Evolutionary conservation across 2,329 filamentous ascomycete species (phyloP).

Genomic region (Sporothrix curviconia): DNA sequence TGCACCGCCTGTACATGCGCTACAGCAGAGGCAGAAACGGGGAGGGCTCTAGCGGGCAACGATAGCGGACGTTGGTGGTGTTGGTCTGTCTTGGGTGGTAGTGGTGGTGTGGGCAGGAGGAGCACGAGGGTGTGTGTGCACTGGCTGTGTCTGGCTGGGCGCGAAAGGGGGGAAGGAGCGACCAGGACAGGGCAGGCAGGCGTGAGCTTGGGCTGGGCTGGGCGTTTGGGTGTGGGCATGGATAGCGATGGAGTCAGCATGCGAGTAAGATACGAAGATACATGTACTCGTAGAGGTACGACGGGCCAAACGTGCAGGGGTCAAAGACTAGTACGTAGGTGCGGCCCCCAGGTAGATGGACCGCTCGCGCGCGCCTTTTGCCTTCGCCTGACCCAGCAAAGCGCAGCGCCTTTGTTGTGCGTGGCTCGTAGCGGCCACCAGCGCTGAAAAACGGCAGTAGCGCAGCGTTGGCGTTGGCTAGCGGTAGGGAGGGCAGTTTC

Average conservation of each 20-base stretch:
- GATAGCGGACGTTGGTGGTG: not conserved
- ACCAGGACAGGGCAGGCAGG: not conserved
- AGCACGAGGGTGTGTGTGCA: not conserved
- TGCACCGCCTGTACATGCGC: not conserved
- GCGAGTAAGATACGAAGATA: not conserved
- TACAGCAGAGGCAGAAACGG: not conserved
- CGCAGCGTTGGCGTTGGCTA: not conserved
- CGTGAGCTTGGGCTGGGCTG: not conserved
- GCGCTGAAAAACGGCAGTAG: not conserved
- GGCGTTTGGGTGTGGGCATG: no score
- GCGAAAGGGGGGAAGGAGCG: not conserved
- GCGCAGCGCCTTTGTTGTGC: no score
- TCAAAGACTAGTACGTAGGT: no score
- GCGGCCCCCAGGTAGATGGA: conserved; percentile 19
- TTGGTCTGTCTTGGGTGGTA: not conserved
- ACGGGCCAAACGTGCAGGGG: conserved; percentile 10
- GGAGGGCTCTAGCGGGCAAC: conserved; percentile 1
- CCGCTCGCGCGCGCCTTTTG: conserved; percentile 14
- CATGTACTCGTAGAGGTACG: not conserved
- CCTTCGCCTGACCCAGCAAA: not conserved
- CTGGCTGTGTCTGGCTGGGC: not conserved
- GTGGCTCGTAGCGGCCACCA: not conserved
- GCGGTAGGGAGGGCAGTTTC: not conserved
- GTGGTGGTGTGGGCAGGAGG: not conserved
- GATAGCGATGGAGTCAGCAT: no score